Evolutionary conservation across 202 grass and related monocot genomes (phyloP).

Genomic region (Elaeis oleifera): DNA sequence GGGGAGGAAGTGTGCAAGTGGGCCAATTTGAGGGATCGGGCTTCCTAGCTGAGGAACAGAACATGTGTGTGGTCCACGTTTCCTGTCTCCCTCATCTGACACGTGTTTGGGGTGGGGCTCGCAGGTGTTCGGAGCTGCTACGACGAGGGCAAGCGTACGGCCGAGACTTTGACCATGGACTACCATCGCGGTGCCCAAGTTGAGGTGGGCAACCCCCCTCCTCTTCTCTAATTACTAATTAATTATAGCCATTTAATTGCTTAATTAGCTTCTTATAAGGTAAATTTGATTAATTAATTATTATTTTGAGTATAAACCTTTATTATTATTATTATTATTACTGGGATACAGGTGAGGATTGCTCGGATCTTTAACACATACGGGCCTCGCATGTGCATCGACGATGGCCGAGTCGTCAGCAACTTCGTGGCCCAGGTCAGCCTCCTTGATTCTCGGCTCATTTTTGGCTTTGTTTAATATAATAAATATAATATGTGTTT

Average conservation of each 20-base stretch:
- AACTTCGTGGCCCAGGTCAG: constrained; percentile 7
- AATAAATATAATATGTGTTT: too few relatives aligned
- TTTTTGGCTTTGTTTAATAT: not conserved
- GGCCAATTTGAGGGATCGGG: too few relatives aligned
- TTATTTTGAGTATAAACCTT: too few relatives aligned
- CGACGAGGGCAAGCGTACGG: constrained; percentile 13
- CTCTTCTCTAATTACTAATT: not conserved
- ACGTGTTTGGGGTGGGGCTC: not conserved
- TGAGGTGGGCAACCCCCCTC: not conserved
- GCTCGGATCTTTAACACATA: constrained; percentile 14
- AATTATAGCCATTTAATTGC: too few relatives aligned
- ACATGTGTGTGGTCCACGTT: too few relatives aligned
- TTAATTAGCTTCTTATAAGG: too few relatives aligned
- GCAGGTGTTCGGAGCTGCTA: constrained; percentile 17
- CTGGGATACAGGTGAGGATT: not conserved
- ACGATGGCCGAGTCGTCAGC: constrained; percentile 5
- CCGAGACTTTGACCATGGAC: constrained; percentile 15
- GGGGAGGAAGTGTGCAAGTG: too few relatives aligned
- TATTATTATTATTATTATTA: too few relatives aligned
- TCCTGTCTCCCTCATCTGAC: too few relatives aligned
- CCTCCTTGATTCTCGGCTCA: not conserved
- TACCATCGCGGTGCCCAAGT: constrained; percentile 16
- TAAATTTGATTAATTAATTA: too few relatives aligned
- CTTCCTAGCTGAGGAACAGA: too few relatives aligned
- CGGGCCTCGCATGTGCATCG: constrained; percentile 6